phyloP scores from a whole-genome alignment of 768 basidiomycete genomes.

The Exidia glandulosa region DNA sequence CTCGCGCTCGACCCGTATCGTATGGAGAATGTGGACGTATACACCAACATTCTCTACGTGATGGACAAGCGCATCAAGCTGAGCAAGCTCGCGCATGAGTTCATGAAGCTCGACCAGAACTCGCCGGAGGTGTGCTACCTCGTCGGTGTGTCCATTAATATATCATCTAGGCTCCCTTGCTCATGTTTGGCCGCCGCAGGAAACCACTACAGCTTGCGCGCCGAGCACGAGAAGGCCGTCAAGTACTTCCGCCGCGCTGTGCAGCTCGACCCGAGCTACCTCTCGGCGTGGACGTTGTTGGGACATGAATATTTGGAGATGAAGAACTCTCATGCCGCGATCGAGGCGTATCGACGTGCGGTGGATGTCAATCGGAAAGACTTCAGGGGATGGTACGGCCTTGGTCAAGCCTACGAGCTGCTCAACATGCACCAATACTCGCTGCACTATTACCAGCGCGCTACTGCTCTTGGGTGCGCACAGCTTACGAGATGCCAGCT shows the following conservation, averaged over 20 bases:
- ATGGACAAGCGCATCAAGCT: conserved; percentile 82
- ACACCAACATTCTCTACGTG: conserved; percentile 94
- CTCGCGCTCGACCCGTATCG: conserved; percentile 73
- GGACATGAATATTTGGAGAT: conserved; percentile 98
- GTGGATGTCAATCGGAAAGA: conserved; percentile 95
- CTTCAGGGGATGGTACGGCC: conserved; percentile 96
- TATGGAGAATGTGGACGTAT: conserved; percentile 91
- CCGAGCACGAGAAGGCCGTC: conserved; percentile 92
- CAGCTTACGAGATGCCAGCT: neutral
- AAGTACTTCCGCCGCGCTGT: conserved; percentile 91
- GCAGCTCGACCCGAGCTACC: conserved; percentile 88
- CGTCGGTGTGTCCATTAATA: conserved; percentile 61
- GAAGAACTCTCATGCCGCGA: conserved; percentile 98
- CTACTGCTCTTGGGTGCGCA: conserved; percentile 75
- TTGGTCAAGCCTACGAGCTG: conserved; percentile 95
- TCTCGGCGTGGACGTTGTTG: conserved; percentile 98
- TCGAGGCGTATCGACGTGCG: conserved; percentile 93
- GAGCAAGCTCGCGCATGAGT: conserved; percentile 85
- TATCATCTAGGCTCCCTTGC: no score
- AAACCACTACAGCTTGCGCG: conserved; percentile 91
- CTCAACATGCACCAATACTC: conserved; percentile 96
- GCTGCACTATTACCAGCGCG: conserved; percentile 91
- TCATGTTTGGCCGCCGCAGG: no score
- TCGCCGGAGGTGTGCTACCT: conserved; percentile 94
- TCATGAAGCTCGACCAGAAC: conserved; percentile 80